These are phyloP conservation scores for Actinomortierella ambigua DNA, from an alignment of 371 early-diverging fungal species.

Conservation along the genomic window DNA sequence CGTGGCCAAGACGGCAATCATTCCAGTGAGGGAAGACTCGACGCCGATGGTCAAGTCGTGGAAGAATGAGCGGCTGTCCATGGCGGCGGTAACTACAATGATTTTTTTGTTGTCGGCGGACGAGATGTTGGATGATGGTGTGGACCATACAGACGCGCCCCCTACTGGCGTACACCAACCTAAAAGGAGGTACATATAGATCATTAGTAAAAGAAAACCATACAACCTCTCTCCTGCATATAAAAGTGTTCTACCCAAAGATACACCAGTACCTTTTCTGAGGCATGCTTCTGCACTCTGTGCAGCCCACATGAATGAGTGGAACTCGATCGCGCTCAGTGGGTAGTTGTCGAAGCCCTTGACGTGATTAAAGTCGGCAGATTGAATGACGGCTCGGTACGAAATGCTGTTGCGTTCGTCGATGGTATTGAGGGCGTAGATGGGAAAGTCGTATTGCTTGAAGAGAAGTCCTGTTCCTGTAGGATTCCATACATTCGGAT, in stretches of 20 bases:
- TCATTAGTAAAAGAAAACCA: too few species aligned
- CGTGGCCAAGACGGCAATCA: conserved; percentile 69
- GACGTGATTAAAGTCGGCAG: conserved; percentile 53
- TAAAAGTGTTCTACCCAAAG: background rate
- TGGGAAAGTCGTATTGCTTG: conserved; percentile 64
- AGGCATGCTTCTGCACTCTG: conserved; percentile 70
- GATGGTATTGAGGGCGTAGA: conserved; percentile 64
- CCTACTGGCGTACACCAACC: conserved; percentile 78
- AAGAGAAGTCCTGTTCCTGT: conserved; percentile 61
- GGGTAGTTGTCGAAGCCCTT: conserved; percentile 62
- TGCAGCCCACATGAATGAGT: conserved; percentile 77
- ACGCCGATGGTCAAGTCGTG: conserved; percentile 66
- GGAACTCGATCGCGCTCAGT: conserved; percentile 70
- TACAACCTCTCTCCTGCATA: background rate
- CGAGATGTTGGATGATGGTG: conserved; percentile 60
- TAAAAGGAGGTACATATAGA: too few species aligned
- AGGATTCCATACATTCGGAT: conserved; percentile 73
- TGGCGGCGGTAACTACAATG: conserved; percentile 66
- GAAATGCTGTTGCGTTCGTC: conserved; percentile 47
- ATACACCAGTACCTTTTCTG: conserved; percentile 64
- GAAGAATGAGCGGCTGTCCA: conserved; percentile 73
- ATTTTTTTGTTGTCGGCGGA: conserved; percentile 64
- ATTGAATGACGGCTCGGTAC: conserved; percentile 51
- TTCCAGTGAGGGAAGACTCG: conserved; percentile 58
- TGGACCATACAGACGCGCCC: conserved; percentile 73